phyloP scores from a whole-genome alignment of 139 green algal genomes.

The Closterium sp. region DNA sequence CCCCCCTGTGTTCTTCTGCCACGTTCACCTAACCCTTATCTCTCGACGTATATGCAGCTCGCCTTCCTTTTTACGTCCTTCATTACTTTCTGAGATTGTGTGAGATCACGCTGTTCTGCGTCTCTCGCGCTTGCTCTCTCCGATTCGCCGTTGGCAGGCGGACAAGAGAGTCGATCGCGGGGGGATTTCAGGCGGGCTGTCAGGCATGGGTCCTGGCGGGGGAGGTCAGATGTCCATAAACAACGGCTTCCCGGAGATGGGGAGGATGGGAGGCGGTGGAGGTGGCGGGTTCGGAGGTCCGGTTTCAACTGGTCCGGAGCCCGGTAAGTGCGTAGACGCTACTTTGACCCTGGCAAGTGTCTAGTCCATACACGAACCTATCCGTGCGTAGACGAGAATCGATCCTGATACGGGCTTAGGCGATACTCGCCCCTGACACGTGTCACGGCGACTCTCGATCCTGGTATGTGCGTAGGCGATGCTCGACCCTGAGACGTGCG shows the following conservation, averaged over 20 bases:
- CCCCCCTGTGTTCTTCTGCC: conserved; percentile 42
- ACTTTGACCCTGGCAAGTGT: neutral
- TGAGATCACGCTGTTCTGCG: neutral
- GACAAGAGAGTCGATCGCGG: conserved; percentile 24
- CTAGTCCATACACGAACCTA: neutral
- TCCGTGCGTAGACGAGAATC: too few species aligned
- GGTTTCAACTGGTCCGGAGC: neutral
- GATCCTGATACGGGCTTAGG: neutral
- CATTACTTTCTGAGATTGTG: neutral
- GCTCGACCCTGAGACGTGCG: neutral
- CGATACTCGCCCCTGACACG: neutral
- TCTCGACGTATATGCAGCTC: neutral
- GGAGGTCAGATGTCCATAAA: conserved; percentile 30
- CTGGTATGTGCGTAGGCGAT: neutral
- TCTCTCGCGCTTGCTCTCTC: neutral
- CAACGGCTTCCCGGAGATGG: conserved; percentile 16
- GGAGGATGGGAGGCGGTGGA: conserved; percentile 1
- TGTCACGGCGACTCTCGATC: neutral
- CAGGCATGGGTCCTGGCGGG: neutral
- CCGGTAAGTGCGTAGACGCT: neutral
- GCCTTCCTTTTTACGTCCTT: neutral
- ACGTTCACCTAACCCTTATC: neutral
- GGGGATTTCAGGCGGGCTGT: neutral
- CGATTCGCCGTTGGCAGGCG: conserved; percentile 9
- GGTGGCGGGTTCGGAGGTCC: conserved; percentile 9